phyloP scores from a whole-genome alignment of 2,329 filamentous ascomycete genomes.

The Cladophialophora exuberans region DNA sequence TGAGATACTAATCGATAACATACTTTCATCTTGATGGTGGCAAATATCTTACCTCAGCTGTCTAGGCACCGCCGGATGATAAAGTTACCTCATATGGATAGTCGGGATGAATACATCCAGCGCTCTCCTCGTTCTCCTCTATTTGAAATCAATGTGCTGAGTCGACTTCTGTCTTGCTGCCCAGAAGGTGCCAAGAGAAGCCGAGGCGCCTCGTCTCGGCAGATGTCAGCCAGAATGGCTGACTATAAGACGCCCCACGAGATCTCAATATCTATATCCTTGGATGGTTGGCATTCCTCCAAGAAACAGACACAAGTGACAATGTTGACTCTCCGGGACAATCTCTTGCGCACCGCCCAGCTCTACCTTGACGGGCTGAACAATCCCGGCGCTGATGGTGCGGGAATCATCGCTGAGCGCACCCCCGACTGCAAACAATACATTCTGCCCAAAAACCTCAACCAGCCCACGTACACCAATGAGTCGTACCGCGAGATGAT shows the following conservation, averaged over 20 bases:
- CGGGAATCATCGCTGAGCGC: not conserved
- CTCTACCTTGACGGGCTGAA: not conserved
- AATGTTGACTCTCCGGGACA: constrained; percentile 27
- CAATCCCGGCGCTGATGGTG: not conserved
- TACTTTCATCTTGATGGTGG: constrained; percentile 42
- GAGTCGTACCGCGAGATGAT: not conserved
- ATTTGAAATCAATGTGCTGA: no score
- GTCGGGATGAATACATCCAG: constrained; percentile 38
- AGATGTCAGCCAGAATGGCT: not conserved
- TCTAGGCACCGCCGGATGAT: constrained; percentile 52
- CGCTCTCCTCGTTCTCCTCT: constrained; percentile 48
- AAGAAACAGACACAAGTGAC: no score
- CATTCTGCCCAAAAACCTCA: not conserved
- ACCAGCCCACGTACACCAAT: not conserved
- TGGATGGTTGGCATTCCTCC: no score
- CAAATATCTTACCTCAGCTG: constrained; percentile 48
- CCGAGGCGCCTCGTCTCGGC: not conserved
- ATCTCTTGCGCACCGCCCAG: not conserved
- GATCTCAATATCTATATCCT: no score
- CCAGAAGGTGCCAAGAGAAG: no score
- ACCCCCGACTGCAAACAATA: not conserved
- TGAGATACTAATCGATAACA: constrained; percentile 36
- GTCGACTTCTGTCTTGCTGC: no score
- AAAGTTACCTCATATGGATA: constrained; percentile 46
- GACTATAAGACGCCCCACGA: no score